Evolutionary conservation across 2,329 filamentous ascomycete species (phyloP), one percentile per base, ranked within the genome.

Genomic region (Neonectria faginata): DNA sequence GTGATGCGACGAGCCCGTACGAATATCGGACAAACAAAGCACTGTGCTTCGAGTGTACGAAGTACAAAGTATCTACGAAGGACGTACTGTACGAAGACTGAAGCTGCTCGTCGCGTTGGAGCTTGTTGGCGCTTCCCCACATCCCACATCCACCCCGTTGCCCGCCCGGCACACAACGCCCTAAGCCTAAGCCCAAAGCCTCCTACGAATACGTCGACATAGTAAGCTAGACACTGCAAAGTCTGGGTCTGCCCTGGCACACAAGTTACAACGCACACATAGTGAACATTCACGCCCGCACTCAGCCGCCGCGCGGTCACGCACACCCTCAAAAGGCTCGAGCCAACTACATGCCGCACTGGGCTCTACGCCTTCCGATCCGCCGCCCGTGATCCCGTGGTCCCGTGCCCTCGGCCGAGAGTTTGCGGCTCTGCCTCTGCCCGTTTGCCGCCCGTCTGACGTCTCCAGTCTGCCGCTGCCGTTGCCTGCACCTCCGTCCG

Each of bases 111-210:
- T 39, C 36, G 31, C 47, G 41, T 41, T 42, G 50, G 60, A 39
- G 48, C 56, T 64, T 52, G 63, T 65, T 61, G 50, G 57, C 22
- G 57, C 42, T 58, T 69, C 67, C 58, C 71, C 71, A 73, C 71
- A 69, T 73, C 36, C 27, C 48, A 51, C 48, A 67, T 70, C 70
- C 64, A 66, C 66, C 48, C 61, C 33, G 51, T 42, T 64, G 61
- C 31, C 55, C 44, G 56, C 31, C 55, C 44, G 44, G 50, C 55
- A 47, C 51, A 39, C 51, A 57, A 39, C 39, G 18, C 39, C 33
- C 20, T 47, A 29, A 50, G 57, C 47, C 57, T 42, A 52, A 51
- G 42, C 31, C n/a, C n/a, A 48, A 25, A 25, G 25, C 25, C 5
- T 25, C 25, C 5, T 25, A 2, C 50, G 18, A 20, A 36, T 42